These are phyloP conservation scores for Oenanthe sinensis DNA, from an alignment of 129 eudicot species.

Conservation along the genomic window DNA sequence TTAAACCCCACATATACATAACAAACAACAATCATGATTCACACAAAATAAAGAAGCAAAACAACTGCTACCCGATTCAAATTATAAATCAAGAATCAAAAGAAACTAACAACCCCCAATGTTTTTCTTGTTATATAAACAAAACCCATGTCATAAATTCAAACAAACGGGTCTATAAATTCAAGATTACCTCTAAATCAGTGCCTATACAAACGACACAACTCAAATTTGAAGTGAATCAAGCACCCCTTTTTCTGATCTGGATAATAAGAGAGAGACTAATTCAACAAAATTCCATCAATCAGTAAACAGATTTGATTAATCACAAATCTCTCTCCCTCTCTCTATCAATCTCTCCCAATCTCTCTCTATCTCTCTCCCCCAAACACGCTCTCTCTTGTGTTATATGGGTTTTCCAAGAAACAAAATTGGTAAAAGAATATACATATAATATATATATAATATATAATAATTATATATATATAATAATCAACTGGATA, in stretches of 20 bases:
- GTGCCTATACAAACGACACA: slow-evolving; percentile 1
- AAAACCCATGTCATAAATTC: slow-evolving; percentile 5
- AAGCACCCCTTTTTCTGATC: not conserved
- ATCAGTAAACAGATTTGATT: slow-evolving; percentile 24
- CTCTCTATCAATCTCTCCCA: slow-evolving; percentile 18
- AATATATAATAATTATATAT: not conserved
- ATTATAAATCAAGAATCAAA: not conserved
- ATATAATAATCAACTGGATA: slow-evolving; percentile 16
- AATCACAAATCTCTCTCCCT: slow-evolving; percentile 12
- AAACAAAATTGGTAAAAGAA: not conserved
- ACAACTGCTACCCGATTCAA: not conserved
- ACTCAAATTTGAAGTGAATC: not conserved
- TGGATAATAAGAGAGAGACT: slow-evolving; percentile 24
- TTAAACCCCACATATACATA: not conserved
- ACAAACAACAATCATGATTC: not conserved
- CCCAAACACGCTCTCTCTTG: not conserved
- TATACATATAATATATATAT: slow-evolving; percentile 5
- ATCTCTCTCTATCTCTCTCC: slow-evolving; percentile 1
- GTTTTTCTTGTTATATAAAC: not conserved
- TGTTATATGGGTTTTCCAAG: not conserved
- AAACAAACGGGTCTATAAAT: not conserved
- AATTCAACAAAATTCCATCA: not conserved
- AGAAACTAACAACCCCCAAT: slow-evolving; percentile 2
- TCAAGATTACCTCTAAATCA: slow-evolving; percentile 4
- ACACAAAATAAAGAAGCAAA: not conserved